phyloP scores from a whole-genome alignment of 2,329 filamentous ascomycete genomes.

The Pseudogymnoascus sp. region DNA sequence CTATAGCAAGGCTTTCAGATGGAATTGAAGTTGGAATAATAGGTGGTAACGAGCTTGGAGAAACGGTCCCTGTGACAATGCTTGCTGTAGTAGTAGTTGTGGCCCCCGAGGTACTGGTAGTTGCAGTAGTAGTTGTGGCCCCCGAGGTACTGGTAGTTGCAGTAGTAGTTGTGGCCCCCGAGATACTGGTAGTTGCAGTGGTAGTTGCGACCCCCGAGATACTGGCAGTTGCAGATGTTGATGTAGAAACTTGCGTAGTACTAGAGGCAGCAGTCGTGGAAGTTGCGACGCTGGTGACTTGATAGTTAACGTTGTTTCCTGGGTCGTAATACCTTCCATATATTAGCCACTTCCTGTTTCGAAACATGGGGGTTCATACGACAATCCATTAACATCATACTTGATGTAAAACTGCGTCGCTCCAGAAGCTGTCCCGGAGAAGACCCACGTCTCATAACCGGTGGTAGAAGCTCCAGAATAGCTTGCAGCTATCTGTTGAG shows the following conservation, averaged over 20 bases:
- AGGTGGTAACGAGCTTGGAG: constrained; percentile 17
- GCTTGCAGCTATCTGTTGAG: constrained; percentile 16
- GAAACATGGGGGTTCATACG: constrained; percentile 10
- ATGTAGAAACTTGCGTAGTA: background rate
- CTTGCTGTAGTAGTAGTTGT: background rate
- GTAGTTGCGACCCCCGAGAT: background rate
- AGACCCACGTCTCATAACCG: constrained; percentile 24
- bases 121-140: background rate
- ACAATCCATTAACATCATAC: constrained; percentile 24
- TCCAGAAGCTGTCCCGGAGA: constrained; percentile 23
- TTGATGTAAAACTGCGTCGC: constrained; percentile 25
- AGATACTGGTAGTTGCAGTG: constrained; percentile 7
- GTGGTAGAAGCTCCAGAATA: constrained; percentile 18
- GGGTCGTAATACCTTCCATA: constrained; percentile 21
- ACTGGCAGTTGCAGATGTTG: background rate
- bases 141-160: constrained; percentile 1
- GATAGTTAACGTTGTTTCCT: constrained; percentile 23
- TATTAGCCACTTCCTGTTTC: background rate
- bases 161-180: background rate
- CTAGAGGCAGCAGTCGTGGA: constrained; percentile 3
- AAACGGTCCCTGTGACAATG: constrained; percentile 4
- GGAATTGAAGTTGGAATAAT: constrained; percentile 22
- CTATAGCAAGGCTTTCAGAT: constrained; percentile 18
- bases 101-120: background rate
- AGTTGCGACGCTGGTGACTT: constrained; percentile 13